Evolutionary conservation across 129 eudicot species (phyloP), one percentile per base, ranked within the genome.

Genomic region (Artemisia annua): DNA sequence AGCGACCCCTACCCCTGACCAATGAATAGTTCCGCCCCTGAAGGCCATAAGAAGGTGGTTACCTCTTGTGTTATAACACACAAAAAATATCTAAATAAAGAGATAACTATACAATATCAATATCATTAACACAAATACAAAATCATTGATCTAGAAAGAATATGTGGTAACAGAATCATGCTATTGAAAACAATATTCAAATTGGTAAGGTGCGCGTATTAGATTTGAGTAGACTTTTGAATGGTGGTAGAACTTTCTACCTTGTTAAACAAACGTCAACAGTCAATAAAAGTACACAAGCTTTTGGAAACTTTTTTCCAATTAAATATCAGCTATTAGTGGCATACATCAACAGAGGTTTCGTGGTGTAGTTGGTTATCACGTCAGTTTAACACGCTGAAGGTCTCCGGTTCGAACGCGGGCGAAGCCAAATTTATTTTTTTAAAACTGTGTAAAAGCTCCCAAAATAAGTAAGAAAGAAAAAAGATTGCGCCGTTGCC

Each of bases 311-410:
- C 1, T 13, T 15, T 1, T 0, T 20, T 0, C 1, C 0, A 39
- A 3, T 0, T 39, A 61, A 32, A 14, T 63, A 24, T 14, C 48
- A 17, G 0, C 1, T n/a, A 6, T 8, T 0, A 0, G 35, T 0
- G 35, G 0, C 35, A 3, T 0, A 0, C 5, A 30, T 0, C 10
- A 48, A 9, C 39, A 73, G 24, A 1, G 70, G 78, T 73, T 61
- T 73, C 53, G 70, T 73, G 78, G 78, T 62, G 78, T 73, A 73
- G 70, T 62, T 73, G 70, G 78, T 61, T 73, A 62, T 73, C 88
- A 88, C 90, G 86, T 88, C 93, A 84, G 87, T 87, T 87, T 87
- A 82, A 87, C 93, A 87, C 89, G 82, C 89, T 82, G 93, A 87
- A 85, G 93, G 93, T 87, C 89, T 85, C 89, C 85, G 87, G 89